Conservation (phyloP, 2,329 filamentous ascomycete species). For the Acephala macrosclerotiorum region DNA sequence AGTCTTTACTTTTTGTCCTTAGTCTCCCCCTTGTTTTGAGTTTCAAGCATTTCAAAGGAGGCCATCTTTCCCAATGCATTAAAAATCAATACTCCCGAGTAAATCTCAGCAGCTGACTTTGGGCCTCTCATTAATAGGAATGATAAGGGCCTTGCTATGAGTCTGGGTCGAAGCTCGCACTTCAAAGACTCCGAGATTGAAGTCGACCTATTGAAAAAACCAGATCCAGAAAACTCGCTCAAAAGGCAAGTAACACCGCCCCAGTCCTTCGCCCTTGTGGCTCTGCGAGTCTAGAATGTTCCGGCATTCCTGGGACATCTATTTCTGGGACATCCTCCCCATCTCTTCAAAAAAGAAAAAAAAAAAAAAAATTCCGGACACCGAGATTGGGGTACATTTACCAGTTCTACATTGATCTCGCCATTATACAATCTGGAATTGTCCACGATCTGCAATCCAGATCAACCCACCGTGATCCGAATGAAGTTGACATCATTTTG, state of each 20-base stretch:
- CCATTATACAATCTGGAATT: neutral
- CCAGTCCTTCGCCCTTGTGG: too few species aligned
- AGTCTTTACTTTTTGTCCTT: neutral
- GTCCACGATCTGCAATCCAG: neutral
- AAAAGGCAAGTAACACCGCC: neutral
- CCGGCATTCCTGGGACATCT: too few species aligned
- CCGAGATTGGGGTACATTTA: neutral
- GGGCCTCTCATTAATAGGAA: neutral
- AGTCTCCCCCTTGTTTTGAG: neutral
- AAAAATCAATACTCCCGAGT: neutral
- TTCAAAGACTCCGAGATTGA: neutral
- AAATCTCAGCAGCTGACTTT: neutral
- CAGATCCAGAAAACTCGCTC: neutral
- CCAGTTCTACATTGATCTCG: neutral
- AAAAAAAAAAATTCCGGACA: too few species aligned
- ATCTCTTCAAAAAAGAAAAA: too few species aligned
- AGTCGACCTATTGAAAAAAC: slow-evolving; percentile 2
- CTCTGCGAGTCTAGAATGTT: too few species aligned
- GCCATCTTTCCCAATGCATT: neutral
- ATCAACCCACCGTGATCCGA: neutral
- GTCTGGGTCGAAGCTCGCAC: neutral
- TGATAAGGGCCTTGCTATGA: neutral
- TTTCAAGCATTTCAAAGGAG: neutral
- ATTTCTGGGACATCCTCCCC: too few species aligned
- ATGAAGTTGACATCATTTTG: neutral